Base-by-base conservation (phyloP, 768 basidiomycete species). In the Favolaschia claudopus region DNA sequence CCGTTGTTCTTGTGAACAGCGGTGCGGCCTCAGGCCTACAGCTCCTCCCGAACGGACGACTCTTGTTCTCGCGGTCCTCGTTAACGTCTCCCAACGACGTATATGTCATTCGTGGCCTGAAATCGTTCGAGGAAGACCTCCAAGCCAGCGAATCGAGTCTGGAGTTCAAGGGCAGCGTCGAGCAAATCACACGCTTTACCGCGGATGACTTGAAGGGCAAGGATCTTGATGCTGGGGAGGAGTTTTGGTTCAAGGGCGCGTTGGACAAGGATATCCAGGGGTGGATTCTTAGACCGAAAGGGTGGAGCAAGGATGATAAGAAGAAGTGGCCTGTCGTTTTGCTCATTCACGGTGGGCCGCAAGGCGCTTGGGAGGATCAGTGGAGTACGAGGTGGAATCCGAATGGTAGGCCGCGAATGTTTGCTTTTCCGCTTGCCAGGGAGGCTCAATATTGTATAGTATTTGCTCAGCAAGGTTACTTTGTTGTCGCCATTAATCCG, bases 371-470 rank as follows among this genome's bases (percentile, higher is more conserved):
- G 95, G 87, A 88, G 63, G 95, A 97, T 69, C 81, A 51, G 39
- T 53, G 96, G 96, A 89, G 87, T 3, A 95, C 87, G 27, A 79
- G 94, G 51, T 96, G 96, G 96, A 98, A 97, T 74, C 91, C 89
- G 0, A 92, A 94, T 66, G 80, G 91, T 91, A 54, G 37, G 66
- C 67, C 29, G 8, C 19, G n/a, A 51, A 9, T 24, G 5, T 56
- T 55, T 56, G 17, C 53, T 39, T 44, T 7, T 25, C 27, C 22
- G 24, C 7, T 53, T 12, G 15, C 38, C 14, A 7, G 19, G 9
- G 20, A 13, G 15, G 42, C 38, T 37, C 37, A 43, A 14, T 34
- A 22, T 28, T 27, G 24, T 33, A 7, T 55, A 91, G 87, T 91
- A 10, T 96, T 93, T 65, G 86, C 93, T 12, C 85, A 88, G 66